A percentile compares a stretch with the other conserved stretches of the same genome.
phyloP scores from a whole-genome alignment of 2,329 filamentous ascomycete genomes.

The Cryphonectria radicalis region DNA sequence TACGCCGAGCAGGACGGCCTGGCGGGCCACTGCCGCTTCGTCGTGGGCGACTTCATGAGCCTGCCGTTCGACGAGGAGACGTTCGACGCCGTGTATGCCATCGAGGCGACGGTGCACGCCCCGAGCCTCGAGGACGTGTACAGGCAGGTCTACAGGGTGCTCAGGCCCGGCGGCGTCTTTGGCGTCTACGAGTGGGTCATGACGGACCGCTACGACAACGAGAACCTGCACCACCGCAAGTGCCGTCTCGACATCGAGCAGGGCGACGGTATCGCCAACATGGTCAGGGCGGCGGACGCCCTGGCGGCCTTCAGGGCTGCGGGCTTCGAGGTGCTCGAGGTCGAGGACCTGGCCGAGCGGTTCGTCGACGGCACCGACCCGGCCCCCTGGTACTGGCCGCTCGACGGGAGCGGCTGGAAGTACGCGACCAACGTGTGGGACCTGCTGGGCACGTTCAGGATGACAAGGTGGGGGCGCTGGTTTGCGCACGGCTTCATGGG shows the following conservation, averaged over 20 bases:
- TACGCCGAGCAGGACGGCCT: constrained; percentile 72
- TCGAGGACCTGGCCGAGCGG: constrained; percentile 72
- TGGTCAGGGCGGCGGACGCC: constrained; percentile 72
- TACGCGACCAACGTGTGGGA: constrained; percentile 27
- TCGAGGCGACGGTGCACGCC: constrained; percentile 78
- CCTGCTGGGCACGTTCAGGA: constrained; percentile 46
- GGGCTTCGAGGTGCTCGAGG: constrained; percentile 68
- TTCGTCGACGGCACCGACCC: constrained; percentile 48
- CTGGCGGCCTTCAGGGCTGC: constrained; percentile 69
- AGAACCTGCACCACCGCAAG: constrained; percentile 67
- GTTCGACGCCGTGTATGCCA: constrained; percentile 78
- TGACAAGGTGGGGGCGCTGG: constrained; percentile 72
- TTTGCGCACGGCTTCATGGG: constrained; percentile 69
- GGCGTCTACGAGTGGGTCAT: constrained; percentile 83
- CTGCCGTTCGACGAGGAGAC: constrained; percentile 74
- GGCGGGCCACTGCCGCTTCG: constrained; percentile 65
- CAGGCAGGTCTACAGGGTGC: constrained; percentile 71
- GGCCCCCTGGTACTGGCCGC: constrained; percentile 69
- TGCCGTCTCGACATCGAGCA: constrained; percentile 77
- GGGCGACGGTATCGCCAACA: constrained; percentile 77
- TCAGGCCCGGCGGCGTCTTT: constrained; percentile 77
- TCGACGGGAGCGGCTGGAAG: constrained; percentile 27
- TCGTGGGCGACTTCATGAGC: constrained; percentile 81
- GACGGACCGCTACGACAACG: constrained; percentile 75
- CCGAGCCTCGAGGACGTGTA: constrained; percentile 75